Base-by-base conservation (phyloP, 371 early-diverging fungal genomes). In the Coemansia sp. region DNA sequence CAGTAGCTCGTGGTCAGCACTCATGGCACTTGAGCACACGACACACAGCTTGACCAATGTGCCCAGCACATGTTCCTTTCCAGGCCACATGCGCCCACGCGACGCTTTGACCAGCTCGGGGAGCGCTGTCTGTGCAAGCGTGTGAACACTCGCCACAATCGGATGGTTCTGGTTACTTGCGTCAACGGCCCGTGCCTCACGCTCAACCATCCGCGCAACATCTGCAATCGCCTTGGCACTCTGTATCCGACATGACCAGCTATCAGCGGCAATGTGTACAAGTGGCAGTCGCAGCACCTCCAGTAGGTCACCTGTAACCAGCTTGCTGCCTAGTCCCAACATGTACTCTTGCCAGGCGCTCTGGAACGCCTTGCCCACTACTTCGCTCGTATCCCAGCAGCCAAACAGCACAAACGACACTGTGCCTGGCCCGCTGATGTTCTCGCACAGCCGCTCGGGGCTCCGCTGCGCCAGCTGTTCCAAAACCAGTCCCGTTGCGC, bases 261-360 rank as follows among this genome's bases (percentile, higher is more conserved):
- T 65, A 12, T 65, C 66, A 24, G 36, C 67, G 2, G 54, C 29
- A 8, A 69, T 44, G 8, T 63, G 52, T 55, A 61, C 80, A 11
- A 70, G 36, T 4, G 71, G 67, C 24, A 60, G 58, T n/a, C 40
- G 36, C 23, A 74, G 66, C 28, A 74, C 51, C 55, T 63, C 73
- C 11, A 21, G 5, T 49, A 69, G 28, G n/a, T 53, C 56, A 2
- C 40, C 61, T 28, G 51, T 61, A 4, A 58, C 54, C 6, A 69
- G 54, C 56, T 11, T 24, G 17, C 58, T 19, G 46, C 73, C 73
- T 5, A 64, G 52, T 64, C 88, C 92, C 0, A 89, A 87, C 1
- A 92, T 91, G 46, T 88, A 81, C 55, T 93, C 92, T 36, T 92
- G 93, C 94, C 93, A 96, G 0, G 92, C 89, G 17, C 86, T 84